Percentiles rank a stretch among this genome's conserved stretches.
These are phyloP conservation scores for Coprinopsis marcescibilis DNA, from an alignment of 768 basidiomycete genomes.

Conservation along the genomic window DNA sequence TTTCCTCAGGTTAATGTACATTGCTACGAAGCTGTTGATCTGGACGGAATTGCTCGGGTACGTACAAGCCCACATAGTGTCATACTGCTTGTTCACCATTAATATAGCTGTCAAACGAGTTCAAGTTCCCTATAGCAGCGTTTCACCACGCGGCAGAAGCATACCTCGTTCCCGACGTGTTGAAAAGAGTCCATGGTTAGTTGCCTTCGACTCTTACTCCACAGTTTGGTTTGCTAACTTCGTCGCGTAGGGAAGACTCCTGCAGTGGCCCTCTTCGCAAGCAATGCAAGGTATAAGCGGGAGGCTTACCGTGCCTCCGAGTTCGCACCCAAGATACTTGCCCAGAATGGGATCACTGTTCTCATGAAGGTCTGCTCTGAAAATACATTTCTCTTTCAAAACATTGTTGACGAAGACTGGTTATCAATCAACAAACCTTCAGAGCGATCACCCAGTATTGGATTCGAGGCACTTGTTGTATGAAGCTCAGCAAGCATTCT, in stretches of 20 bases:
- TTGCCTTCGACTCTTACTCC: constrained; percentile 15
- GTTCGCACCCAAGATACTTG: constrained; percentile 72
- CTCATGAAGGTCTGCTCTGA: constrained; percentile 58
- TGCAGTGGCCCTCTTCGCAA: constrained; percentile 74
- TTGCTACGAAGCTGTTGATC: constrained; percentile 59
- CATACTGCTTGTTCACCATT: constrained; percentile 14
- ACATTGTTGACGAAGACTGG: too few species aligned
- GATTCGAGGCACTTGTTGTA: constrained; percentile 74
- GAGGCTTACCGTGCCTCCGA: constrained; percentile 80
- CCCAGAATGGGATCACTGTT: constrained; percentile 60
- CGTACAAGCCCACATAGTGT: constrained; percentile 16
- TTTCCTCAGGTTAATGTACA: constrained; percentile 43
- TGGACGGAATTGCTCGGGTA: constrained; percentile 67
- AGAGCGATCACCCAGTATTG: constrained; percentile 64
- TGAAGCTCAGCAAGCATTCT: constrained; percentile 82
- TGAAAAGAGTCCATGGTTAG: constrained; percentile 63
- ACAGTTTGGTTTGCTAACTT: not conserved
- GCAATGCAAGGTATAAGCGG: constrained; percentile 57
- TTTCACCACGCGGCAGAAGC: constrained; percentile 81
- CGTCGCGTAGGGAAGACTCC: constrained; percentile 53
- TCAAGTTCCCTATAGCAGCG: constrained; percentile 71
- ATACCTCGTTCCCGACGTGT: constrained; percentile 71
- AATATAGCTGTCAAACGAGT: constrained; percentile 71
- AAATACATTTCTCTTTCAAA: not conserved
- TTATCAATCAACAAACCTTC: not conserved